Evolutionary conservation across 1,284 basidiomycete genomes (phyloP), one percentile per base, ranked within the genome.

Genomic region (Ceratobasidium theobromae): DNA sequence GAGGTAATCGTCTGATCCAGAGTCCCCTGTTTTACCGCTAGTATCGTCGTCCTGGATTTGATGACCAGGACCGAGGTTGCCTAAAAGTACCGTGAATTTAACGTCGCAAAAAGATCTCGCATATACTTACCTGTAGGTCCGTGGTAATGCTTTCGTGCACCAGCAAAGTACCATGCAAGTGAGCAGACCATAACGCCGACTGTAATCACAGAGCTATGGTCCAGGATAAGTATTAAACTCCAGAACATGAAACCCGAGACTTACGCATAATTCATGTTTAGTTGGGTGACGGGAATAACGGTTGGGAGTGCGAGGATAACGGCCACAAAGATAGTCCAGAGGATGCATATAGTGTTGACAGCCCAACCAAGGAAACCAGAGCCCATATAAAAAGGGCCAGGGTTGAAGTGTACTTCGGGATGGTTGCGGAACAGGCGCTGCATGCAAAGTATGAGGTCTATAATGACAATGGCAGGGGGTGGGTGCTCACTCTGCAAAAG

Each of bases 321-420:
- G 27, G 70, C 71, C 62, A 77, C 77, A 65, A 79, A 77, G 4
- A 71, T 40, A 27, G 78, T 78, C 77, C 78, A 80, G 27, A 76
- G 52, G 48, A 92, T 85, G 70, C 89, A 91, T 54, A 81, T 81
- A 21, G 80, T 68, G 73, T 93, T 93, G 70, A 83, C 81, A 14
- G 80, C 72, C 77, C 81, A 82, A 2, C 88, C 90, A 21, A 93
- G 74, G 67, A 80, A 54, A 0, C 90, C 91, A 58, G 85, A 79
- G 23, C 92, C 92, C 80, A 94, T 86, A 74, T 86, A 89, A 78
- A 93, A 95, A 18, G 93, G 93, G n/a, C 93, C 93, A 0, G 92
- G 91, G 74, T 86, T 87, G 80, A 91, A 94, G 71, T 79, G 79
- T 38, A 95, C 79, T 55, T 95, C 93, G 0, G 93, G 92, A 73